Evolutionary conservation across 1,284 basidiomycete genomes (phyloP), one percentile per base, ranked within the genome.

Genomic region (Sporisorium sorghi): DNA sequence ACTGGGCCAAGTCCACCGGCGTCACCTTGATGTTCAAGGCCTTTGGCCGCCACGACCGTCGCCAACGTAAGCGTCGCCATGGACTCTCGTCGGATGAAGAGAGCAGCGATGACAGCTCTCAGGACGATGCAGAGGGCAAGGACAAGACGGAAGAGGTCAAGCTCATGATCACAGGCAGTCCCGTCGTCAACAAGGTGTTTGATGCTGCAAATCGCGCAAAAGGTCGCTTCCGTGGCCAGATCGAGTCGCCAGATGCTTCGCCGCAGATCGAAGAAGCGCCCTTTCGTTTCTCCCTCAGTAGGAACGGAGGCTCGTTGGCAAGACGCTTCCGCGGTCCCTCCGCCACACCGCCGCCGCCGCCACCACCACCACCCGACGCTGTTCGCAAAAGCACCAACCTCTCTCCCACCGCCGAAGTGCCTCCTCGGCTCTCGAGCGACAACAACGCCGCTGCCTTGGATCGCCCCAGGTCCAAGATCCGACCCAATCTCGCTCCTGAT

Each of bases 161-260:
- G 48, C 68, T 80, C 35, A 77, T 66, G 67, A 77, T 80, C 56
- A 70, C 62, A 0, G 78, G 66, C 43, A 70, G 77, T 24, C 71
- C 76, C 5, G 73, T 80, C 37, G 58, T 79, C 21, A 69, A 51
- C 21, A 65, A 56, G 42, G 64, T 66, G 28, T 43, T 61, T 14
- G 48, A 54, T 32, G 69, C 69, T 23, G 65, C 59, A 1, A 48
- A 56, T 0, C 53, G 59, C 21, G 63, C 65, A 0, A 58, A 35
- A 26, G 69, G 50, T 5, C 62, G 64, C 8, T 49, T 73, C 7
- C 60, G 72, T 21, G 52, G 32, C 14, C 44, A 57, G 10, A 23
- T 37, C 12, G 74, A 58, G 5, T 66, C 66, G 14, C 63, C 70
- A 12, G 59, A 67, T 2, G 40, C 35, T 10, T 66, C 65, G 6